Conservation (phyloP, 768 basidiomycete species). For the Mycena rebaudengoi region DNA sequence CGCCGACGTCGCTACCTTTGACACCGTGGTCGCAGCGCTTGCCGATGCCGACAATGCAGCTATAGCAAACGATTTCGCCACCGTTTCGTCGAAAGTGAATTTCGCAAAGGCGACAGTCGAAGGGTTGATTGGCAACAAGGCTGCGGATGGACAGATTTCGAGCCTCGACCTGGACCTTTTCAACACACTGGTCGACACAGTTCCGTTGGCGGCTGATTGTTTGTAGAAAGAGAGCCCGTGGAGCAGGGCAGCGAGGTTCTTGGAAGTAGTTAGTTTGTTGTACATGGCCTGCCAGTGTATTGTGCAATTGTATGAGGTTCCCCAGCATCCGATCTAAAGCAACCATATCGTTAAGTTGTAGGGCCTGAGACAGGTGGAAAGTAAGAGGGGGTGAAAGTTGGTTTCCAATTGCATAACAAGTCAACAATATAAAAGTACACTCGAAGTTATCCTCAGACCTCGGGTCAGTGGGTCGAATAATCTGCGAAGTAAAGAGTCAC, state of each 20-base stretch:
- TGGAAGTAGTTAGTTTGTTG: no score
- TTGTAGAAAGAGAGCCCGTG: no score
- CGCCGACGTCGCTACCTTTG: neutral
- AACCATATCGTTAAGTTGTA: no score
- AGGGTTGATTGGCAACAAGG: neutral
- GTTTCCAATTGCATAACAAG: no score
- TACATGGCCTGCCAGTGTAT: no score
- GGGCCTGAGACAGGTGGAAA: no score
- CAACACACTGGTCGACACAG: neutral
- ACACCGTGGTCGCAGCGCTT: neutral
- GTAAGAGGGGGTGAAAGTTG: no score
- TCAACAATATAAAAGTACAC: no score
- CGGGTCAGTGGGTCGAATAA: slow-evolving; percentile 85
- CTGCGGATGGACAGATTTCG: neutral
- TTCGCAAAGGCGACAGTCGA: neutral
- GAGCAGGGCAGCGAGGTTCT: no score
- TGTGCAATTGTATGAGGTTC: no score
- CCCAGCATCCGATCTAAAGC: no score
- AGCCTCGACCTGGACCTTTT: neutral
- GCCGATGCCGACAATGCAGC: neutral
- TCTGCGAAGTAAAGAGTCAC: slow-evolving; percentile 49
- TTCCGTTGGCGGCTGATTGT: neutral
- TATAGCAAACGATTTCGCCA: neutral
- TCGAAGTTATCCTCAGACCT: no score
- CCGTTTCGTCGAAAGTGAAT: neutral